Base-by-base conservation (phyloP, 2,329 filamentous ascomycete genomes). In the Talaromyces albobiverticillius region DNA sequence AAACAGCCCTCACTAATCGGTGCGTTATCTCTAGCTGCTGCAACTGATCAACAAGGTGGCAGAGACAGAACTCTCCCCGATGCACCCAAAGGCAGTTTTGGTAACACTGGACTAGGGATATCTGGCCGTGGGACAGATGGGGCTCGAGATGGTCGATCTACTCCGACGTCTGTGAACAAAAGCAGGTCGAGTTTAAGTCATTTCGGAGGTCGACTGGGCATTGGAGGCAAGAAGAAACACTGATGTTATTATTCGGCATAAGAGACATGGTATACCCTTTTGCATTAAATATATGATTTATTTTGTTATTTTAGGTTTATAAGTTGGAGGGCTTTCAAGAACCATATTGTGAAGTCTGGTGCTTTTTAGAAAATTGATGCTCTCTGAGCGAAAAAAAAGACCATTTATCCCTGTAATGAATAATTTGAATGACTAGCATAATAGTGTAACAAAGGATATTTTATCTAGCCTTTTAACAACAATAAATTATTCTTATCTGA, bases 171-270 rank as follows among this genome's bases (percentile, higher is more conserved):
- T 40, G 70, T 74, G 29, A 74, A 78, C 31, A 89, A 88, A 71
- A 80, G 79, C 41, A 81, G 81, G 63, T 80, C 82, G 8, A 82
- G 84, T 43, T 71, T 90, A 38, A 83, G 86, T 4, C 85, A 89
- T 64, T 83, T 90, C n/a, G n/a, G n/a, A 67, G 86, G 87, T 4
- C 78, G 87, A 54, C 71, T 90, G 46, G 87, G 86, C n/a, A 87
- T 87, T 31, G 86, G 88, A 14, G 77, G 85, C 41, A 83, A 85
- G 41, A 83, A 83, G 53, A 75, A 74, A 60, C 66, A 66, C 45
- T 75, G 60, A 70, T 6, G n/a, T 18, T 41, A 34, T 31, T 25
- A 7, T 26, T 22, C 14, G 8, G 16, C 14, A 23, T 20, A 23
- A 34, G 47, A 26, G 25, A 5, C 7, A 32, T 32, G 20, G 22